Conservation (phyloP, 1,139 yeast genomes). For the Blastobotrys buckinghamii region DNA sequence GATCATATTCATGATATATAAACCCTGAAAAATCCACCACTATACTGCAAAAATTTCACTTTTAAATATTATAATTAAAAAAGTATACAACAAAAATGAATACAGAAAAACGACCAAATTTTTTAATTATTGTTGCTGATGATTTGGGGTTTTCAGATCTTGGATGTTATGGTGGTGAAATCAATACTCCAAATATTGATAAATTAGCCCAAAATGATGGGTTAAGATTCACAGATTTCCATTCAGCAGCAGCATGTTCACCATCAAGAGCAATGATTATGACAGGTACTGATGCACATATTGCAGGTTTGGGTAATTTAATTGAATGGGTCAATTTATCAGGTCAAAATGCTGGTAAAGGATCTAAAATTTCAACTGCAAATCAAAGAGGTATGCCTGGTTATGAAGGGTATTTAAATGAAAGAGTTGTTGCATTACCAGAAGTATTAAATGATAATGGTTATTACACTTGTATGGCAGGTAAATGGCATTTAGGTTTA, state of each 20-base stretch:
- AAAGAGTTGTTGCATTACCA: constrained; percentile 47
- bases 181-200: constrained; percentile 48
- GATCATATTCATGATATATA: too few relatives aligned
- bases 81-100: neutral
- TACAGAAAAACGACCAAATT: constrained; percentile 33
- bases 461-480: constrained; percentile 46
- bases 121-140: constrained; percentile 54
- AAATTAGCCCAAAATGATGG: constrained; percentile 35
- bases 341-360: constrained; percentile 14
- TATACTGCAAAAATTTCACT: too few relatives aligned
- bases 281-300: constrained; percentile 56
- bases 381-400: constrained; percentile 41
- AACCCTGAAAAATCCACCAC: too few relatives aligned
- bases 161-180: constrained; percentile 55
- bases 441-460: constrained; percentile 47
- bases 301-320: constrained; percentile 60
- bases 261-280: constrained; percentile 59
- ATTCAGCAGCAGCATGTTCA: constrained; percentile 60
- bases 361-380: constrained; percentile 16
- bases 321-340: constrained; percentile 43
- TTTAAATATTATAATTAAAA: neutral
- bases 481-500: constrained; percentile 57
- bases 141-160: constrained; percentile 57
- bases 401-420: constrained; percentile 52
- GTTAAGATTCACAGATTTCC: constrained; percentile 49